A percentile compares a stretch with the other conserved stretches of the same genome.
Conservation (phyloP, 1,284 basidiomycete genomes). For the Marasmius sp. region DNA sequence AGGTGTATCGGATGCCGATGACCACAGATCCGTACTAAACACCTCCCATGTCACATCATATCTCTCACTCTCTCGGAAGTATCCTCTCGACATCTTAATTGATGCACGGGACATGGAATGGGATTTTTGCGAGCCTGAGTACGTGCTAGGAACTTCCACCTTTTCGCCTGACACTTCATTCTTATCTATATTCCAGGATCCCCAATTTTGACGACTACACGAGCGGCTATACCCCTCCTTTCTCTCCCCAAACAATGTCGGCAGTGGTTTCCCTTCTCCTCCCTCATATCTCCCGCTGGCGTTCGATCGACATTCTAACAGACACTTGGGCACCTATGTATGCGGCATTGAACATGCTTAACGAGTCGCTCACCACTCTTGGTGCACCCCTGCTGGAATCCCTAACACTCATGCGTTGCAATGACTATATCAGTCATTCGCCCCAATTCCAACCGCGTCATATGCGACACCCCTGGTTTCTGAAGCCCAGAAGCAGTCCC, state of each 20-base stretch:
- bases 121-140: slow-evolving; percentile 51
- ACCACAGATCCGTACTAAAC: slow-evolving; percentile 25
- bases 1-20: neutral
- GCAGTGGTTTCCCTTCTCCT: slow-evolving; percentile 41
- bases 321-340: slow-evolving; percentile 54
- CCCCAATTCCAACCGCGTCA: slow-evolving; percentile 41
- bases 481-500: slow-evolving; percentile 21
- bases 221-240: slow-evolving; percentile 34
- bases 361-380: slow-evolving; percentile 27
- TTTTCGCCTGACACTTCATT: slow-evolving; percentile 11
- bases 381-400: slow-evolving; percentile 48
- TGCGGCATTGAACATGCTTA: slow-evolving; percentile 42
- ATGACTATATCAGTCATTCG: slow-evolving; percentile 48
- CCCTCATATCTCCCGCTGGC: slow-evolving; percentile 48
- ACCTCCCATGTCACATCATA: slow-evolving; percentile 34
- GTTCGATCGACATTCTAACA: slow-evolving; percentile 49
- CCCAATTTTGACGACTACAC: slow-evolving; percentile 20
- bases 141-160: slow-evolving; percentile 23
- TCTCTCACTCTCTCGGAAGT: slow-evolving; percentile 42
- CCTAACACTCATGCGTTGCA: slow-evolving; percentile 55
- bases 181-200: slow-evolving; percentile 17
- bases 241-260: slow-evolving; percentile 41
- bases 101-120: slow-evolving; percentile 53
- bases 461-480: slow-evolving; percentile 34
- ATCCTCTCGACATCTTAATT: slow-evolving; percentile 51